phyloP scores from a whole-genome alignment of 192 early-diverging fungal species.

The Backusella sp. region DNA sequence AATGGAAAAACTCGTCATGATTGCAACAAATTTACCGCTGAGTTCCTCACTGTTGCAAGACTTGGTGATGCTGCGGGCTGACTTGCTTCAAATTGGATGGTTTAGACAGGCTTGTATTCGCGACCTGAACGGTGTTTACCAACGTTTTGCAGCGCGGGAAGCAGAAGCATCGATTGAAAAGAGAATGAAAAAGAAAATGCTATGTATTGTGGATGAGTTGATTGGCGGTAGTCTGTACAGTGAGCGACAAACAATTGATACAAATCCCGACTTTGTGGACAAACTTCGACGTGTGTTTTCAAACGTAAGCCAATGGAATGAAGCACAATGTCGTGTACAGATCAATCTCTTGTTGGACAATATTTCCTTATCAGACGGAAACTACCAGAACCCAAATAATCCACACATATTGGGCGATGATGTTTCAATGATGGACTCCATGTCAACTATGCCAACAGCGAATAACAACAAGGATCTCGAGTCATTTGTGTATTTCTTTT shows the following conservation, averaged over 20 bases:
- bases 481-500: conserved; percentile 36
- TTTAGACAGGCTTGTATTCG: conserved; percentile 37
- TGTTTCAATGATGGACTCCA: conserved; percentile 1
- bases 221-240: conserved; percentile 25
- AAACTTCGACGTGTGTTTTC: conserved; percentile 44
- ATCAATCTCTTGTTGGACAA: conserved; percentile 49
- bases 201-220: conserved; percentile 41
- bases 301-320: conserved; percentile 51
- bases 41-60: conserved; percentile 31
- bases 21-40: conserved; percentile 26
- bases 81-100: conserved; percentile 28
- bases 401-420: conserved; percentile 29
- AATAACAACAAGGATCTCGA: conserved; percentile 27
- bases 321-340: conserved; percentile 50
- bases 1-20: conserved; percentile 23
- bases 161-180: conserved; percentile 17
- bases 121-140: conserved; percentile 33
- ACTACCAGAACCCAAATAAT: conserved; percentile 19
- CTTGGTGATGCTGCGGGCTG: conserved; percentile 26
- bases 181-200: conserved; percentile 36
- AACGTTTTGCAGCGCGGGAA: conserved; percentile 27
- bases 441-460: background rate
- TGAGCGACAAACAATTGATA: background rate
- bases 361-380: conserved; percentile 25
- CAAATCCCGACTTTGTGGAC: conserved; percentile 41